Conservation (phyloP, 1,139 yeast genomes). For the Kluyveromyces sp. region DNA sequence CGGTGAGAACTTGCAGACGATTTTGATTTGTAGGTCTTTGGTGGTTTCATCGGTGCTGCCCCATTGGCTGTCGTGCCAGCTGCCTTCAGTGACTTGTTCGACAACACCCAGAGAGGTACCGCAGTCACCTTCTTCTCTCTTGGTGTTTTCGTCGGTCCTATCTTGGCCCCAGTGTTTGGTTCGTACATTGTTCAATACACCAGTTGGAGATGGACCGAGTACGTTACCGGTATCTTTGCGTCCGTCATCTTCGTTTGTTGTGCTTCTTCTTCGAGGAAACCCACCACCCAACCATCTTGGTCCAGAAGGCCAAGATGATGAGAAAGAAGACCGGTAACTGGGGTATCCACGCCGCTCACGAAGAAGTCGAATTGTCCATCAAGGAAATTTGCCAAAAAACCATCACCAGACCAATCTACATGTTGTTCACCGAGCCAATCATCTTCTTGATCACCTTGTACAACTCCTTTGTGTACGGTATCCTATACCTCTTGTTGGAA, state of each 20-base stretch:
- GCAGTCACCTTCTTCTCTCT: constrained; percentile 60
- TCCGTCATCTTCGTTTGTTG: constrained; percentile 36
- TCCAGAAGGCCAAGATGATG: constrained; percentile 52
- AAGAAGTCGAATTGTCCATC: constrained; percentile 53
- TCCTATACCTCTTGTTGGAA: constrained; percentile 66
- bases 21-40: constrained; percentile 65
- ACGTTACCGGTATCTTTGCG: constrained; percentile 57
- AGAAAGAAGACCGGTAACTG: constrained; percentile 56
- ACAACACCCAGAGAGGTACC: constrained; percentile 53
- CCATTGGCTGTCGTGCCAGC: constrained; percentile 82
- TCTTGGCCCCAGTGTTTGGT: constrained; percentile 67
- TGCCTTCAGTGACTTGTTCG: constrained; percentile 68
- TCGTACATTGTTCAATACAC: constrained; percentile 50
- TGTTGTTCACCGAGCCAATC: constrained; percentile 70
- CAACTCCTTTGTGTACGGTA: constrained; percentile 79
- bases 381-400: constrained; percentile 64
- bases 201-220: constrained; percentile 75
- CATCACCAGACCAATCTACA: constrained; percentile 57
- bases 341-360: constrained; percentile 84
- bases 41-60: constrained; percentile 72
- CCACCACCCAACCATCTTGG: constrained; percentile 51
- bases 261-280: constrained; percentile 52
- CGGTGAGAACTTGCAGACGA: constrained; percentile 64
- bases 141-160: constrained; percentile 69
- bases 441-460: constrained; percentile 60